These are phyloP conservation scores for Epithele typhae DNA, from an alignment of 768 basidiomycete genomes.

Conservation along the genomic window DNA sequence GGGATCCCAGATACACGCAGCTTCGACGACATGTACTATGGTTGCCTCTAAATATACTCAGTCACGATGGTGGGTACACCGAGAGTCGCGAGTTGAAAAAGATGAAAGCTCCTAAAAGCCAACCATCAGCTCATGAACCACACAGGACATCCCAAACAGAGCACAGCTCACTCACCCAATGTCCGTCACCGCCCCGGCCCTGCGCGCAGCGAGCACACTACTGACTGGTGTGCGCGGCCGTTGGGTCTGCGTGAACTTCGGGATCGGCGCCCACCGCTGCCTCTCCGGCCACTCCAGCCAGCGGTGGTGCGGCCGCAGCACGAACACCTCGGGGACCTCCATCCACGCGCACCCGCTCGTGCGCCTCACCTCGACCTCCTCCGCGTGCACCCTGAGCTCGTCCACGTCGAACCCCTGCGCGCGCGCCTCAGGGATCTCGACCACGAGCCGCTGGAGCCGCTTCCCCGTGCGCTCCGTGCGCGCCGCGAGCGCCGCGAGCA, in stretches of 20 bases:
- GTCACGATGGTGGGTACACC: too few species aligned
- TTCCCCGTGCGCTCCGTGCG: background rate
- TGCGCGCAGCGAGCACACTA: too few species aligned
- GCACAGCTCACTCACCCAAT: too few species aligned
- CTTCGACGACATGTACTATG: too few species aligned
- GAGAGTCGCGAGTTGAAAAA: too few species aligned
- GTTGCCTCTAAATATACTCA: too few species aligned
- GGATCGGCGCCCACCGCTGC: background rate
- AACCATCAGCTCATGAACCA: too few species aligned
- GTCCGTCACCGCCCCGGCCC: too few species aligned
- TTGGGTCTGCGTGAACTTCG: background rate
- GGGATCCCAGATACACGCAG: too few species aligned
- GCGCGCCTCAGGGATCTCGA: background rate
- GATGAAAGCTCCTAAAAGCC: too few species aligned
- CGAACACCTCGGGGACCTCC: background rate
- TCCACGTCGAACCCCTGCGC: background rate
- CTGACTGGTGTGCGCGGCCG: too few species aligned
- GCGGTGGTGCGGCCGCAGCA: background rate
- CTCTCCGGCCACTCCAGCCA: background rate
- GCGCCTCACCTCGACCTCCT: background rate
- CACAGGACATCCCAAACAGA: too few species aligned
- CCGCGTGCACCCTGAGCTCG: background rate
- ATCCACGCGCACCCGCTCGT: background rate
- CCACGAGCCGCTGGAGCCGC: background rate
- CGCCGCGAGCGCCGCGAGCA: background rate